Base-by-base conservation (phyloP, 495 filamentous ascomycete species). In the Penicillium pancosmium region DNA sequence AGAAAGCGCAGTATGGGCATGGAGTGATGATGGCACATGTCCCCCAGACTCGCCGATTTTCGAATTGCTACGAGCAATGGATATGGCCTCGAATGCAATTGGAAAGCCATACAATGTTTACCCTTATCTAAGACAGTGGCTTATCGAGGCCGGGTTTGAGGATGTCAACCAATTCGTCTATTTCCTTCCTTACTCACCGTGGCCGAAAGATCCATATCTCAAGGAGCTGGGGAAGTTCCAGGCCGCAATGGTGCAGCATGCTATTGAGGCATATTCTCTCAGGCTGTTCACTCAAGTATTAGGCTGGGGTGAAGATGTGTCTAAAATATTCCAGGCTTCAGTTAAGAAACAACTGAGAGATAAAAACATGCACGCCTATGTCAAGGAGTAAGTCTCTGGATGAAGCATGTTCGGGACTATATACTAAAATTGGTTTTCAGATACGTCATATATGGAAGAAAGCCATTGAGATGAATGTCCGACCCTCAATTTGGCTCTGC, bases 221-320 rank as follows among this genome's bases (percentile, higher is more conserved):
- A 90, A 89, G 65, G 82, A 82, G 54, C 81, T 90, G 19, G 88
- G 88, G 60, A 76, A 79, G 55, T 85, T 80, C 23, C 84, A 88
- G 52, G 66, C 85, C 25, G 63, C 82, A 1, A 78, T 86, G 61
- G 81, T 84, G 7, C 68, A 84, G 34, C 75, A 86, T 59, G 83
- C 84, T 9, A 80, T 87, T 44, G 85, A 75, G 35, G 71, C 78
- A 3, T 84, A 81, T 64, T 74, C 68, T 8, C 60, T 87, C 31
- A 82, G 84, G 9, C 77, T 87, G 16, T 76, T 86, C 50, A 89
- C 84, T 0, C 77, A 84, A 53, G 78, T 82, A 0, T 68, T 85
- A 34, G 75, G 74, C 7, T 77, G 75, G 62, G 61, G 67, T 53
- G 50, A 57, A 31, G 51, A 58, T 44, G 41, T 49, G 10, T 57